Evolutionary conservation across 805 yeast genomes (phyloP), one percentile per base, ranked within the genome.

Genomic region (Blastobotrys chiropterorum): DNA sequence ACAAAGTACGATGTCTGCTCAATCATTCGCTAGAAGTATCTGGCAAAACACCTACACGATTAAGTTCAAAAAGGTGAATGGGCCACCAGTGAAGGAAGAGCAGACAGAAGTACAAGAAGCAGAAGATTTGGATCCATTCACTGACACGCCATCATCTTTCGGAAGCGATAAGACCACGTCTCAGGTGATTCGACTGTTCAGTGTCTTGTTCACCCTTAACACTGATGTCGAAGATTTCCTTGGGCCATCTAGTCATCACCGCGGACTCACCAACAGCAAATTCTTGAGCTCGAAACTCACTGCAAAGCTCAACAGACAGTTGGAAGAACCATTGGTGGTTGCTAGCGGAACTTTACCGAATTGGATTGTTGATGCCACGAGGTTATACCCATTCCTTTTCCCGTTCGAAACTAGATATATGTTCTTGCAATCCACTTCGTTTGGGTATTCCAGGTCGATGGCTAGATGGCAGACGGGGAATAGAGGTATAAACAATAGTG

Each of bases 251-350:
- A 30, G 14, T 20, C 16, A 13, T 7, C 46, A 26, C 3, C 47
- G 42, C 20, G 30, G 34, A 39, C 8, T 14, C 40, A 42, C 57
- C 17, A 56, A 56, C 14, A 48, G 63, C 3, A 59, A 55, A 11
- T 90, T 89, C 61, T 70, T 83, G 59, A 90, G 87, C 63, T 81
- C 88, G 68, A 90, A 90, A 61, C 66, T 92, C 16, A 83, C 95
- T 4, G 95, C 95, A 0, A 92, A 90, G 65, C 71, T 94, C 50
- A 85, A 86, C 52, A 73, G 95, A 47, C 97, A 90, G 67, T 67
- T 92, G 43, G 97, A 90, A 59, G 97, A 92, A 56, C 94, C 96
- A 0, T 70, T 90, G 50, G 76, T 90, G 15, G 92, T 92, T 22
- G 92, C 95, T 0, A 82, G 95, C 64, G 94, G 92, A 0, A 78